Evolutionary conservation across 2,329 filamentous ascomycete species (phyloP), one percentile per base, ranked within the genome.

Genomic region (Myriosclerotinia curreyana): DNA sequence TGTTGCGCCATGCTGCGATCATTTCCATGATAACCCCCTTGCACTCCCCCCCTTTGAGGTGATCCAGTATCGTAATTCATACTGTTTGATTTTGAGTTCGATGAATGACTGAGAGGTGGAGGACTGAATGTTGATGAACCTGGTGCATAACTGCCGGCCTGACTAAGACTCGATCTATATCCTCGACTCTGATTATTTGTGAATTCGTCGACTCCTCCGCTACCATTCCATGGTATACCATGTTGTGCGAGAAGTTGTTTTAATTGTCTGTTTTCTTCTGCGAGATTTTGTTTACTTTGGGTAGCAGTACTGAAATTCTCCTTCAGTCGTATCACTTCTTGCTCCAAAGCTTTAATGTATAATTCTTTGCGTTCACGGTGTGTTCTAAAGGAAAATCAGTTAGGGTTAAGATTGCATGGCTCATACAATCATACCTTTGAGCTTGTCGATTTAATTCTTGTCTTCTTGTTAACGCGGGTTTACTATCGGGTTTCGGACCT

Each of bases 371-470:
- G 87, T 78, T 98, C 95, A 64, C 95, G 92, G 77, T 99, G 95
- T 22, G 95, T 98, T 74, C 95, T 96, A 74, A 22, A 6, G 34
- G 50, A n/a, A 9, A 11, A 31, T 46, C 61, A 72, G 55, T 54
- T 72, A 66, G 22, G 5, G 6, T 14, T 34, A 25, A 17, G 31
- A 40, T 17, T 12, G 2, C 1, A 38, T 36, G 42, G 22, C 8
- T 22, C 12, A 17, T n/a, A 49, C 15, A 8, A 60, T 38, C 77
- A 71, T 85, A 96, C 93, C 93, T 89, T 77, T 98, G 95, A 38
- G 95, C 95, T 79, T 98, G 94, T 68, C 95, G 86, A 75, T 98
- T 98, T 66, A 98, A 80, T 76, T 98, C 94, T 75, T 98, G 95
- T 68, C 94, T 86, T 67, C 94, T 84, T 25, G 94, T 98, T 72